Base-by-base conservation (phyloP, 202 grass and related monocot genomes). In the Sporobolus alterniflorus region DNA sequence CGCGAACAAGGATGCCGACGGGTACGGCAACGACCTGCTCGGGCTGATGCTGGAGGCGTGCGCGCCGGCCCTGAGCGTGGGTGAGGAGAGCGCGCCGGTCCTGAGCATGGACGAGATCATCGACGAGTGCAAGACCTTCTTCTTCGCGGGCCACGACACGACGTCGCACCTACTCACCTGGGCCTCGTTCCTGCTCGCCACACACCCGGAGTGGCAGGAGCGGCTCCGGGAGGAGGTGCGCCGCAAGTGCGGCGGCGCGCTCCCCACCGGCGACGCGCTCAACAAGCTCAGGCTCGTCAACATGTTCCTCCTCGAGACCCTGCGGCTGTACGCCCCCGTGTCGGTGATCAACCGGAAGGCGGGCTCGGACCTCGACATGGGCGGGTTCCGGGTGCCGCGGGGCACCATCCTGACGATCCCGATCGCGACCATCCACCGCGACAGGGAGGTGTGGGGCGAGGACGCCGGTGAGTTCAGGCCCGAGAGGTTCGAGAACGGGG, bases 91-190 rank as follows among this genome's bases (percentile, higher is more conserved):
- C 0, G n/a, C n/a, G n/a, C 83, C 64, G 5, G 0, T 21, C 0
- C 34, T 92, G 5, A 88, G 29, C n/a, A 92, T 90, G 79, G 90
- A 90, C 22, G 90, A 95, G 82, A 94, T 94, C 82, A 83, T 94
- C 31, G 89, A 74, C 14, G 92, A 94, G 74, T 92, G 92, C 85
- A 94, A 94, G 79, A 94, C 85, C 11, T 91, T 91, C 83, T 94
- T 94, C 83, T 84, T 86, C 29, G 88, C 88, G 0, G 90, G 93
- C 2, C 89, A 94, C 8, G 92, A 90, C 52, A 95, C 92, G 63
- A 95, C 89, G 56, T 94, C 89, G 1, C 88, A 90, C 47, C 51
- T 90, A 0, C 83, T 93, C 36, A 86, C 85, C 0, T 90, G 88
- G 91, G 74, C 73, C 36, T 61, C 74, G 5, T 88, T 93, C 83